Evolutionary conservation across 345 rosid genomes (phyloP).

Genomic region (Eucalyptus erythrocorys): DNA sequence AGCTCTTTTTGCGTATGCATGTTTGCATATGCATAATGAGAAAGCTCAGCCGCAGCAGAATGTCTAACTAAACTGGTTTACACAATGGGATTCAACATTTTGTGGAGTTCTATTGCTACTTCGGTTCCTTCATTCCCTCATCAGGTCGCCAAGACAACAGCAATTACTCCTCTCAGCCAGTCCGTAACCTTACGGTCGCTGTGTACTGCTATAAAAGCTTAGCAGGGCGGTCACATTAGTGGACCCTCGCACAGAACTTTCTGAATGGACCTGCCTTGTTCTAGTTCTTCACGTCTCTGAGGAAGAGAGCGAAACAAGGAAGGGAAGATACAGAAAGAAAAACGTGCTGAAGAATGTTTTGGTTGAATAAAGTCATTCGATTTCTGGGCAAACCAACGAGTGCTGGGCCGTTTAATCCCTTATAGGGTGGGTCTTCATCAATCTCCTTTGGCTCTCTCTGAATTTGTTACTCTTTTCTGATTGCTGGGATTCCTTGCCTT

Average conservation of each 20-base stretch:
- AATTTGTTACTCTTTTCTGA: background rate
- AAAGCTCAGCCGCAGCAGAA: background rate
- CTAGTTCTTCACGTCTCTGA: background rate
- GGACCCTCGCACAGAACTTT: background rate
- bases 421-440: background rate
- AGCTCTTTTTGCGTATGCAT: background rate
- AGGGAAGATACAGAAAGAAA: background rate
- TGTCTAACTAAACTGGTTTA: background rate
- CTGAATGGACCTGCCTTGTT: background rate
- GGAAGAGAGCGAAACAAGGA: background rate
- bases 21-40: background rate
- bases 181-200: background rate
- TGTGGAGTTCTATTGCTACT: background rate
- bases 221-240: background rate
- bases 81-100: background rate
- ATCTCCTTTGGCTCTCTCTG: background rate
- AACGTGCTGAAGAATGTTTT: background rate
- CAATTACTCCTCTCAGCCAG: background rate
- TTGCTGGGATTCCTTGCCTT: background rate
- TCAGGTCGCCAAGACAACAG: background rate
- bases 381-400: background rate
- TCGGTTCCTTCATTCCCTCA: background rate
- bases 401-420: background rate
- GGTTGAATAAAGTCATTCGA: background rate
- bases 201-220: background rate